Evolutionary conservation across 78 protist species (phyloP).

Genomic region (Dictyostelium discoideum): DNA sequence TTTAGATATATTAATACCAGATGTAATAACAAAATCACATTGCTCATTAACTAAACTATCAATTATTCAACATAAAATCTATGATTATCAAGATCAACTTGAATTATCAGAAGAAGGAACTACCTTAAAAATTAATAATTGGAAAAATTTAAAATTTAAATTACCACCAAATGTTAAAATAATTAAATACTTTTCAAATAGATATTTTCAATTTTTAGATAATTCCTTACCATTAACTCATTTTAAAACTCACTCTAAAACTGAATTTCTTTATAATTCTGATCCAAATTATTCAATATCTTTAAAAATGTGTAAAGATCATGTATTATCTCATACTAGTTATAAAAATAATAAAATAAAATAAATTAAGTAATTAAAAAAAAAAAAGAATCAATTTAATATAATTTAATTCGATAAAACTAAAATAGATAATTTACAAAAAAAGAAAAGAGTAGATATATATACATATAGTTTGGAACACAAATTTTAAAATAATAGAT

Average conservation of each 20-base stretch:
- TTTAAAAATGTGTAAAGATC: background rate
- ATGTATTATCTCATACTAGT: background rate
- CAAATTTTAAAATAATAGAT: no score
- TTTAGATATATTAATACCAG: background rate
- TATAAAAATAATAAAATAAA: background rate
- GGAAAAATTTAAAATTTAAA: background rate
- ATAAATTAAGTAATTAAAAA: background rate
- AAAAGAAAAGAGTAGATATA: no score
- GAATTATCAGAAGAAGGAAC: background rate
- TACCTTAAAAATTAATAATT: background rate
- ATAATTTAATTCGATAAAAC: no score
- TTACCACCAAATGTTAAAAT: background rate
- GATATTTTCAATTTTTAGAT: background rate
- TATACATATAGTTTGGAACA: no score
- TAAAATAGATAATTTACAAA: no score
- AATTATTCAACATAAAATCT: background rate
- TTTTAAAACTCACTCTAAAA: background rate
- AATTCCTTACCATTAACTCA: background rate
- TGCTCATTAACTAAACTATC: background rate
- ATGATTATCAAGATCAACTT: background rate
- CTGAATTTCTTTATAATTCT: background rate
- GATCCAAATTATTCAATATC: background rate
- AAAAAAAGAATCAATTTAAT: no score
- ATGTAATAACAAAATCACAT: background rate
- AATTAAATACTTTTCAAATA: background rate